Conservation (phyloP, 2,329 filamentous ascomycete genomes). For the Microcyclosporella mali region DNA sequence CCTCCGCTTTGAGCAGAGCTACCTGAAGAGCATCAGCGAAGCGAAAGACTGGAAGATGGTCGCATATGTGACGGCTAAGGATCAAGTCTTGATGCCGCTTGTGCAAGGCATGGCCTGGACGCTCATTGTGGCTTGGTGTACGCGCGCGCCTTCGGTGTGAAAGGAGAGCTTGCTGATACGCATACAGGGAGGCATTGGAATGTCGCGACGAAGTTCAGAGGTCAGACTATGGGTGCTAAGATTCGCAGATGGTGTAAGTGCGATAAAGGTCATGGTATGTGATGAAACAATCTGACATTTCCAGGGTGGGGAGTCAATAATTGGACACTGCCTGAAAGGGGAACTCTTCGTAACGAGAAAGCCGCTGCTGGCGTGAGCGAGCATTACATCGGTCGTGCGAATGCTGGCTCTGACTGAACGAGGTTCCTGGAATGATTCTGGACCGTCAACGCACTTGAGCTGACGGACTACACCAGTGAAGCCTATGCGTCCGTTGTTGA, state of each 20-base stretch:
- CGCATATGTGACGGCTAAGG: slow-evolving; percentile 74
- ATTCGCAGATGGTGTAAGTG: slow-evolving; percentile 71
- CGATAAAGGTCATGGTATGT: too few species aligned
- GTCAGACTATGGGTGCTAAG: slow-evolving; percentile 67
- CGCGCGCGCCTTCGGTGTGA: neutral
- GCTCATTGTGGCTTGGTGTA: slow-evolving; percentile 59
- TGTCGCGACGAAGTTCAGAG: slow-evolving; percentile 66
- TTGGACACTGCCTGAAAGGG: slow-evolving; percentile 61
- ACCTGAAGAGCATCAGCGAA: slow-evolving; percentile 77
- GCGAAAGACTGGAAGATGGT: slow-evolving; percentile 76
- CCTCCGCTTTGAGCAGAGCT: slow-evolving; percentile 95
- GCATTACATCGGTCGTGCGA: slow-evolving; percentile 11
- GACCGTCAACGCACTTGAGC: too few species aligned
- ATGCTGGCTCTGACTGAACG: slow-evolving; percentile 21
- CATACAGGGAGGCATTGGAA: slow-evolving; percentile 72
- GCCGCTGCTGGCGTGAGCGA: slow-evolving; percentile 5
- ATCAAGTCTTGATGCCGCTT: slow-evolving; percentile 87
- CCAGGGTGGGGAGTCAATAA: slow-evolving; percentile 78
- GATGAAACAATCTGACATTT: neutral
- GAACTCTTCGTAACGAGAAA: slow-evolving; percentile 1
- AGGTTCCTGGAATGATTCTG: too few species aligned
- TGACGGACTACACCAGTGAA: too few species aligned
- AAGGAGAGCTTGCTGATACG: neutral
- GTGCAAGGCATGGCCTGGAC: slow-evolving; percentile 87
- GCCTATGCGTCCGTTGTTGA: too few species aligned